phyloP scores from a whole-genome alignment of 306 rosid species.

The Delonix regia region DNA sequence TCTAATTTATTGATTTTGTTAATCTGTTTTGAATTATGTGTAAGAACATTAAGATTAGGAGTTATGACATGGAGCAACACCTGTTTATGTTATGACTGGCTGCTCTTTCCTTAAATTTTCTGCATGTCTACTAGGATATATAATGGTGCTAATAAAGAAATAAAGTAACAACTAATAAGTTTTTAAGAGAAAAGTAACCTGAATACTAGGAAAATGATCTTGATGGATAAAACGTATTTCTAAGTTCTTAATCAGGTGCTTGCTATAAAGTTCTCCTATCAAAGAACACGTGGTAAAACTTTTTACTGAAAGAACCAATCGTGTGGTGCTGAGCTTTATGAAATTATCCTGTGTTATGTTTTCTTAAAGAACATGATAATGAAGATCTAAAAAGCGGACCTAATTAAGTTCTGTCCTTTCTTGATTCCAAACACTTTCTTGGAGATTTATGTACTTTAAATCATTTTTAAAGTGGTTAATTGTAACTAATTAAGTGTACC shows the following conservation, averaged over 20 bases:
- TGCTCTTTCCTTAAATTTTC: background rate
- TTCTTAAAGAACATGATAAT: background rate
- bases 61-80: constrained; percentile 12
- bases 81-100: constrained; percentile 1
- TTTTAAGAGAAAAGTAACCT: background rate
- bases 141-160: background rate
- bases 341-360: too few species aligned
- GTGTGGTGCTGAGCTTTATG: background rate
- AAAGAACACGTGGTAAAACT: too few species aligned
- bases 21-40: constrained; percentile 10
- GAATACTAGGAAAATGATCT: background rate
- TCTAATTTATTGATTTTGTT: constrained; percentile 10
- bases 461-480: too few species aligned
- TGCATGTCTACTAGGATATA: background rate
- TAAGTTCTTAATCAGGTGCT: background rate
- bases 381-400: too few species aligned
- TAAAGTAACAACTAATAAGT: background rate
- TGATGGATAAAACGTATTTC: background rate
- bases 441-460: too few species aligned
- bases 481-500: too few species aligned
- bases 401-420: too few species aligned
- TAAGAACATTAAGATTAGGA: background rate
- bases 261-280: background rate
- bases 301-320: background rate
- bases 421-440: too few species aligned